Evolutionary conservation across 768 basidiomycete genomes (phyloP).

Genomic region (Kwoniella sp.): DNA sequence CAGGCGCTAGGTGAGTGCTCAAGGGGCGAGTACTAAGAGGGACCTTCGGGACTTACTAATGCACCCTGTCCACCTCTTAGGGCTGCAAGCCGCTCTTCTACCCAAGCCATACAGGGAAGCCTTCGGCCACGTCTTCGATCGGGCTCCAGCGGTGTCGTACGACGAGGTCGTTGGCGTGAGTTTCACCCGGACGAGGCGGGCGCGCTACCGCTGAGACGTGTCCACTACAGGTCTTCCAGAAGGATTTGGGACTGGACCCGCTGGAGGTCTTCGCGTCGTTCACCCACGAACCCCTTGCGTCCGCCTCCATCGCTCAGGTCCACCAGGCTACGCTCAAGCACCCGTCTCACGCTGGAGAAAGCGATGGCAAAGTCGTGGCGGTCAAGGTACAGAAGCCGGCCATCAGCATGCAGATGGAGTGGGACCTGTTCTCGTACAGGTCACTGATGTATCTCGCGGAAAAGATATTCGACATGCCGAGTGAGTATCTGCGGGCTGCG

Average conservation of each 20-base stretch:
- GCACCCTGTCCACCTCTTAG: constrained; percentile 49
- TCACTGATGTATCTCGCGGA: constrained; percentile 51
- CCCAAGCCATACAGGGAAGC: constrained; percentile 76
- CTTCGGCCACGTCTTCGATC: constrained; percentile 78
- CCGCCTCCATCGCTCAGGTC: constrained; percentile 89
- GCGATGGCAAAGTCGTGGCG: constrained; percentile 63
- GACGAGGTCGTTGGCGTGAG: constrained; percentile 61
- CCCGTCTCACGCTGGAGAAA: constrained; percentile 35
- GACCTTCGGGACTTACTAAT: no score
- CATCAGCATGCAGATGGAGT: constrained; percentile 78
- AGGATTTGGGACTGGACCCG: constrained; percentile 58
- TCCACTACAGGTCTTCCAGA: constrained; percentile 52
- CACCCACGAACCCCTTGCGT: constrained; percentile 70
- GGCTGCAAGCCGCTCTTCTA: constrained; percentile 77
- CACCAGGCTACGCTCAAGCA: constrained; percentile 68
- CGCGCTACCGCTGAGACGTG: not conserved
- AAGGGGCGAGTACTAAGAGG: no score
- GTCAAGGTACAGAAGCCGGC: constrained; percentile 89
- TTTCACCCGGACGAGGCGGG: not conserved
- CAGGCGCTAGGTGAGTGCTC: constrained; percentile 42
- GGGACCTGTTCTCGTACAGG: constrained; percentile 52
- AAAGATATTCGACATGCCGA: constrained; percentile 73
- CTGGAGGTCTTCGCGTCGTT: constrained; percentile 74
- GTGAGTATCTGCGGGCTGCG: constrained; percentile 22
- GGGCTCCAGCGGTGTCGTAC: constrained; percentile 79